Base-by-base conservation (phyloP, 768 basidiomycete species). In the Mycena maculata region DNA sequence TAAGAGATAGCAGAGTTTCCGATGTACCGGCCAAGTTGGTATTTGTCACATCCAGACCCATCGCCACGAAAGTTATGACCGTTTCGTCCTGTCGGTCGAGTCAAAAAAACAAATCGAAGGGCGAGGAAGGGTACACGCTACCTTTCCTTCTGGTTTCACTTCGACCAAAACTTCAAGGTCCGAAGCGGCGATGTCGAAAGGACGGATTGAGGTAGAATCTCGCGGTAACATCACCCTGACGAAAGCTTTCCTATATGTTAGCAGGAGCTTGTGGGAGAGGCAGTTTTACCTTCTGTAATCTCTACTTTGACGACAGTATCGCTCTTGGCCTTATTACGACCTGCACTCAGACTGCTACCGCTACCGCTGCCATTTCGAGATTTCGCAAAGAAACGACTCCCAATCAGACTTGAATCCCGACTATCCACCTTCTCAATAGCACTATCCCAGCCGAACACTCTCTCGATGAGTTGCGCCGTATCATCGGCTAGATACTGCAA, bases 401-500 rank as follows among this genome's bases (percentile, higher is more conserved):
- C 94, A 60, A 95, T 91, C 55, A 95, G 77, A 73, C 88, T 90
- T 31, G 89, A 76, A 75, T 90, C 87, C 58, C 81, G 81, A 67
- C 86, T 88, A 62, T 80, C 79, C 55, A 74, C 68, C 25, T 73
- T 76, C 63, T 82, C 76, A 20, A 69, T 70, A 28, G 76, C 76
- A 36, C 64, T 68, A 18, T 73, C 60, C 22, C 71, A 68, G 13
- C 69, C 70, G 15, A 80, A 77, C 8, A 82, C 77, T 18, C 80
- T 83, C 56, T 92, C 92, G 4, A 91, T 72, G 55, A 91, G 84
- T 72, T 92, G 94, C n/a, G 89, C 80, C 28, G 90, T 75, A 74
- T 98, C 96, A 74, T 99, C 98, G 9, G 90, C 90, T 84, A 92
- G 94, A 73, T 90, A 91, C 76, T 98, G 95, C 20, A 99, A 76